Conservation (phyloP, 2,329 filamentous ascomycete genomes). For the Diaporthe caulivora region DNA sequence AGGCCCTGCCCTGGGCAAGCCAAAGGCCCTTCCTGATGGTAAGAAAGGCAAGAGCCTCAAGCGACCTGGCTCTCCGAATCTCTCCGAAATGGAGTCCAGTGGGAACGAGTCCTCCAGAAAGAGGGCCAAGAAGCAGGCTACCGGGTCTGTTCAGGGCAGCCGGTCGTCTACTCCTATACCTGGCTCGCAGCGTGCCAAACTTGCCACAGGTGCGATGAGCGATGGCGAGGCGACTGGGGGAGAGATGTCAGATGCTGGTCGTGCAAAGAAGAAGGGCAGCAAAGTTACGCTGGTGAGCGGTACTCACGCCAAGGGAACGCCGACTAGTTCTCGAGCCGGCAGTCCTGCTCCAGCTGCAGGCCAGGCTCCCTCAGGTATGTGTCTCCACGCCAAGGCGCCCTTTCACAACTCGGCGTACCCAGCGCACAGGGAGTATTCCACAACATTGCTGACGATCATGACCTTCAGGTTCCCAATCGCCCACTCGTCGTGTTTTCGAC, state of each 20-base stretch:
- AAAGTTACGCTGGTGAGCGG: conserved; percentile 54
- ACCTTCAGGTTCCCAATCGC: conserved; percentile 36
- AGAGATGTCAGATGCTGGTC: conserved; percentile 72
- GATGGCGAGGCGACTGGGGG: conserved; percentile 80
- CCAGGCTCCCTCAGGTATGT: conserved; percentile 52
- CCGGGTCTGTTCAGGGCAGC: conserved; percentile 61
- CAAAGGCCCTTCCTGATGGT: conserved; percentile 57
- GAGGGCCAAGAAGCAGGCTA: conserved; percentile 75
- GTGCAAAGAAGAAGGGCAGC: conserved; percentile 69
- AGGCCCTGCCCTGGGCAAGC: conserved; percentile 61
- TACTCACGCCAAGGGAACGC: conserved; percentile 61
- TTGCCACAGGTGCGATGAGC: conserved; percentile 72
- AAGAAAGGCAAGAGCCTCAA: conserved; percentile 78
- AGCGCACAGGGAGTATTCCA: neutral
- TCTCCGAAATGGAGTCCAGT: conserved; percentile 81
- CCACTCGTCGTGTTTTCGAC: conserved; percentile 31
- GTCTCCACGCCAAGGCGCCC: neutral
- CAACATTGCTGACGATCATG: neutral
- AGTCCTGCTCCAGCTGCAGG: conserved; percentile 63
- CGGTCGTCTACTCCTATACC: conserved; percentile 69
- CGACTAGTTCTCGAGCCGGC: conserved; percentile 70
- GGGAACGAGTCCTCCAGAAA: conserved; percentile 90
- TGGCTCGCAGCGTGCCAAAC: conserved; percentile 56
- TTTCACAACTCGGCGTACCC: neutral
- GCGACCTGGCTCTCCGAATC: conserved; percentile 85